These are phyloP conservation scores for Pichia sp. DNA, from an alignment of 1,139 yeast species.

Conservation along the genomic window DNA sequence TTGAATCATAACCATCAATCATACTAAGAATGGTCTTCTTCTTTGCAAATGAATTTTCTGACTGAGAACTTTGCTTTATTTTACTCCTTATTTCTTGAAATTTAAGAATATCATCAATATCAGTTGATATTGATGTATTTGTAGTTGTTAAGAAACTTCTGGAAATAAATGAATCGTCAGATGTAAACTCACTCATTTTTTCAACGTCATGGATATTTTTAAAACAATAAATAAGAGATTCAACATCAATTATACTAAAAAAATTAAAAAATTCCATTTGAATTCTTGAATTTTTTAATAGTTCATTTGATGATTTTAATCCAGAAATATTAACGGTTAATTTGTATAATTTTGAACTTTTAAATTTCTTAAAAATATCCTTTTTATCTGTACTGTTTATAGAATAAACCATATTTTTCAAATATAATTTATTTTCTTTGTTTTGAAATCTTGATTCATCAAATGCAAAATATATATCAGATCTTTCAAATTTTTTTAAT, in stretches of 20 bases:
- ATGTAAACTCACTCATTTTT: constrained; percentile 6
- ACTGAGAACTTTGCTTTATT: neutral
- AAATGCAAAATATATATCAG: constrained; percentile 13
- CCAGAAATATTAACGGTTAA: constrained; percentile 14
- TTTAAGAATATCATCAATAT: constrained; percentile 12
- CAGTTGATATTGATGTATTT: constrained; percentile 9
- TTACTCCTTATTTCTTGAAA: neutral
- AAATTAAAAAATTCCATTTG: constrained; percentile 17
- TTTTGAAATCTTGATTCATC: constrained; percentile 7
- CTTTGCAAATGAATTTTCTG: no score
- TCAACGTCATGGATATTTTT: constrained; percentile 11
- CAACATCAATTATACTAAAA: constrained; percentile 13
- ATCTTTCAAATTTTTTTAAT: constrained; percentile 6
- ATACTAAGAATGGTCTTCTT: neutral
- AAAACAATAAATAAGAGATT: constrained; percentile 6
- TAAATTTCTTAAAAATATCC: constrained; percentile 7
- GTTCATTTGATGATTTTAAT: constrained; percentile 1
- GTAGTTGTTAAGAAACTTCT: constrained; percentile 17
- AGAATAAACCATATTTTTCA: constrained; percentile 12
- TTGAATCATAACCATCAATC: neutral
- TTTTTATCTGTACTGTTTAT: constrained; percentile 10
- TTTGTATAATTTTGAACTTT: constrained; percentile 10
- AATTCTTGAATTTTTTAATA: constrained; percentile 6
- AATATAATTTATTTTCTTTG: neutral
- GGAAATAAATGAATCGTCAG: constrained; percentile 16